These are phyloP conservation scores for Mycena venus DNA, from an alignment of 768 basidiomycete species.

Conservation along the genomic window DNA sequence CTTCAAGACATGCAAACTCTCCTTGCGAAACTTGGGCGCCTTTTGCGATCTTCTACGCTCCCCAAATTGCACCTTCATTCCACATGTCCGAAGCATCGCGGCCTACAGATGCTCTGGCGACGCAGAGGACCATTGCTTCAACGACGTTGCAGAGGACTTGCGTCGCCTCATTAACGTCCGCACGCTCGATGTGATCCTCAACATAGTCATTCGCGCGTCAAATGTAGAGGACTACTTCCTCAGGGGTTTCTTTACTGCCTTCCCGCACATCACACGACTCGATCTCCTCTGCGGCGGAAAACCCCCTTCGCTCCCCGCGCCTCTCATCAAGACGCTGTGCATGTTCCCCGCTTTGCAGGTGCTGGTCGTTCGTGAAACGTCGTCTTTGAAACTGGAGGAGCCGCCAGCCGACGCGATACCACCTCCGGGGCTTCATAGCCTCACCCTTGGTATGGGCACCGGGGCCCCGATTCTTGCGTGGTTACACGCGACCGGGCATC, in stretches of 20 bases:
- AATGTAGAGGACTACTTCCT: not conserved
- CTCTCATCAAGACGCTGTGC: not conserved
- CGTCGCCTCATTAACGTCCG: not conserved
- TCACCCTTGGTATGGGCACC: too few species aligned
- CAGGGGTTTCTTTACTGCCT: slow-evolving; percentile 2
- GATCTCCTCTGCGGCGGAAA: not conserved
- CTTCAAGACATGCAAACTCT: not conserved
- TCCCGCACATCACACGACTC: not conserved
- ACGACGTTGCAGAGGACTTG: not conserved
- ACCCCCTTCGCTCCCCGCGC: not conserved
- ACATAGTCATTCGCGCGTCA: not conserved
- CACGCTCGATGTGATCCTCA: not conserved
- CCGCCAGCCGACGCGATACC: not conserved
- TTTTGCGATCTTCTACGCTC: not conserved
- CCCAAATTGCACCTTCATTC: not conserved
- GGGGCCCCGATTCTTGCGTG: not conserved
- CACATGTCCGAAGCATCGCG: not conserved
- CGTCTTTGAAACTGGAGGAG: too few species aligned
- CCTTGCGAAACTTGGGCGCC: not conserved
- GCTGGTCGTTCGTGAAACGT: not conserved
- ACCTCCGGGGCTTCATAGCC: too few species aligned
- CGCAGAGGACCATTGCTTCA: not conserved
- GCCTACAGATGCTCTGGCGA: not conserved
- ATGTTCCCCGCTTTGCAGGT: not conserved
- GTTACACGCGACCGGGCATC: not conserved